phyloP scores from a whole-genome alignment of 352 stramenopile genomes.

The Globisporangium paddicum region DNA sequence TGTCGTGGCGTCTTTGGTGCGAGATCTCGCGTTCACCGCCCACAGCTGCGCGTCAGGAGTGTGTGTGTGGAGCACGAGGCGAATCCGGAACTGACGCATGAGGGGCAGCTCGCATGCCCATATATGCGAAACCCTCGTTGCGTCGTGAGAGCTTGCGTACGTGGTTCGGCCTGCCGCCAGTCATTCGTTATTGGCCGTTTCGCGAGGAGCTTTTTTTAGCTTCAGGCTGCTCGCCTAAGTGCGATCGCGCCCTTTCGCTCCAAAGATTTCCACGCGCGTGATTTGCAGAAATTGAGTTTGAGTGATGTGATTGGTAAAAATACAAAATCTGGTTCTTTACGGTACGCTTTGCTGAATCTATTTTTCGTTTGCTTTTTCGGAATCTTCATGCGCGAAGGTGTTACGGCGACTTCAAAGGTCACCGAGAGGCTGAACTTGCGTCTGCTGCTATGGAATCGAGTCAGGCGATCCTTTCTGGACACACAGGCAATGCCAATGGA shows the following conservation, averaged over 20 bases:
- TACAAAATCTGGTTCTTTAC: not conserved
- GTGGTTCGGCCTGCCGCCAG: slow-evolving; percentile 5
- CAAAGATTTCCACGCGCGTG: not conserved
- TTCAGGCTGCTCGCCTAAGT: not conserved
- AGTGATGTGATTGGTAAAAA: slow-evolving; percentile 5
- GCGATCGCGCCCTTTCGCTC: slow-evolving; percentile 15
- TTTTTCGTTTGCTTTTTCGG: slow-evolving; percentile 4
- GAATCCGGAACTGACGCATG: slow-evolving; percentile 7
- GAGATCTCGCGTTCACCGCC: not conserved
- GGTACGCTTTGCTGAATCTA: slow-evolving; percentile 11
- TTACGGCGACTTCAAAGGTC: not conserved
- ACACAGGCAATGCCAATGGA: not conserved
- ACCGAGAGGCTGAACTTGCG: not conserved
- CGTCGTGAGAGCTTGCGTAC: not conserved
- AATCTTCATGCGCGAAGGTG: not conserved
- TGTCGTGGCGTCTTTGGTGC: not conserved
- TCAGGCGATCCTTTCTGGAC: not conserved
- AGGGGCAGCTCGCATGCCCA: too few relatives aligned
- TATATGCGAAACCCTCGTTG: slow-evolving; percentile 1
- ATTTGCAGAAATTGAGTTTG: slow-evolving; percentile 1
- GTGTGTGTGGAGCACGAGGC: slow-evolving; percentile 5
- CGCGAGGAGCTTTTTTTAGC: not conserved
- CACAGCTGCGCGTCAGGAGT: slow-evolving; percentile 13
- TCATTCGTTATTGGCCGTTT: slow-evolving; percentile 7
- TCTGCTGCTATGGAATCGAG: not conserved